phyloP scores from a whole-genome alignment of 345 rosid genomes.

The Eucalyptus cloeziana region DNA sequence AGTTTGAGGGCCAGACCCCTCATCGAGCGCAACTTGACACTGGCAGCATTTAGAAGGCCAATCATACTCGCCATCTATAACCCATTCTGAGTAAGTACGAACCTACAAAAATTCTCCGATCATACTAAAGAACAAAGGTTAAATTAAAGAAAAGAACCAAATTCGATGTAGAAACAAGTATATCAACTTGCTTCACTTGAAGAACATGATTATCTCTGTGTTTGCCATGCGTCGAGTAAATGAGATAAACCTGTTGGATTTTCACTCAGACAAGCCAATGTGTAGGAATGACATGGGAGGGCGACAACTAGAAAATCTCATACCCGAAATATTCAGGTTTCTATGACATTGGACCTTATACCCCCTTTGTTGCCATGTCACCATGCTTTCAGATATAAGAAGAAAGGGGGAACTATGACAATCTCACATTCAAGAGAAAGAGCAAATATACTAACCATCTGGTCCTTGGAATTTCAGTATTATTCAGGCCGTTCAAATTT shows the following conservation, averaged over 20 bases:
- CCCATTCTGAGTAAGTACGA: conserved; percentile 98
- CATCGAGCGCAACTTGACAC: conserved; percentile 66
- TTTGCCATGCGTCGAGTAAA: not conserved
- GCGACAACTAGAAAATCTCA: not conserved
- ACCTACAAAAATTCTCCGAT: conserved; percentile 27
- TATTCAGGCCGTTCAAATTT: not conserved
- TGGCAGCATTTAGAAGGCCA: conserved; percentile 91
- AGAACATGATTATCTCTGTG: not conserved
- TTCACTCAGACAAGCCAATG: not conserved
- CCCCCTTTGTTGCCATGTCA: not conserved
- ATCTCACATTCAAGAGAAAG: not conserved
- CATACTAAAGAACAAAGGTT: not conserved
- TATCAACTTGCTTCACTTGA: not conserved
- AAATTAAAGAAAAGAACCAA: not conserved
- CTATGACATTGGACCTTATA: not conserved
- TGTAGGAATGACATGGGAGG: not conserved
- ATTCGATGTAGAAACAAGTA: not conserved
- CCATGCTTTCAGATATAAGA: not conserved
- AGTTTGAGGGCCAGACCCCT: conserved; percentile 51
- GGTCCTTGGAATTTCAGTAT: not conserved
- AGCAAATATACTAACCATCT: not conserved
- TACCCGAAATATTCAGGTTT: not conserved
- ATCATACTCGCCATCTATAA: conserved; percentile 96
- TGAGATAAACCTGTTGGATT: not conserved
- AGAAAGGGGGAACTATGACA: not conserved